Conservation (phyloP, 768 basidiomycete species). For the Chalciporus chontae region DNA sequence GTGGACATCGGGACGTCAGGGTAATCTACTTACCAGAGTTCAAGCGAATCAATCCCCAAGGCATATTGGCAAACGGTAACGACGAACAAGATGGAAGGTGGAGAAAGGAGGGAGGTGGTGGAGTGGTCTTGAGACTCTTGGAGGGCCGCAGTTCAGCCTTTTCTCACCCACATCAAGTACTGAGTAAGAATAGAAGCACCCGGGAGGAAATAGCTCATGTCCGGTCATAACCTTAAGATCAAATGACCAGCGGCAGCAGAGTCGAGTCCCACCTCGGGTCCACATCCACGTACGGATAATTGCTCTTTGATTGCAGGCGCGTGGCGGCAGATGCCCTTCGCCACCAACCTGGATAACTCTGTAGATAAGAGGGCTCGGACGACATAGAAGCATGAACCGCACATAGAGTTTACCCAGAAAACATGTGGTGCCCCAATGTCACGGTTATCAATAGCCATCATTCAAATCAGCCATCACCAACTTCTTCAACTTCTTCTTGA, state of each 20-base stretch:
- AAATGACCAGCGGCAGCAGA: not conserved
- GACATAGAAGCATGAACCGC: too few relatives aligned
- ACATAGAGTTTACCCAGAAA: not conserved
- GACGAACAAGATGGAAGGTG: not conserved
- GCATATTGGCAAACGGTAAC: conserved; percentile 37
- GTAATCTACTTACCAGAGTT: conserved; percentile 48
- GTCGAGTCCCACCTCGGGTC: not conserved
- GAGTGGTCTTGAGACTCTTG: not conserved
- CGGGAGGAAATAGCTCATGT: not conserved
- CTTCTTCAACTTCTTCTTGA: not conserved
- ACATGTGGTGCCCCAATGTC: not conserved
- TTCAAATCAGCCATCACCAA: not conserved
- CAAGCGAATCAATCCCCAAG: conserved; percentile 56
- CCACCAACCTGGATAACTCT: not conserved
- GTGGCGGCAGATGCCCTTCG: too few relatives aligned
- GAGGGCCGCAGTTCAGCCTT: not conserved
- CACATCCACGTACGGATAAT: too few relatives aligned
- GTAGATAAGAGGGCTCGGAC: not conserved
- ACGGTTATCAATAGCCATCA: not conserved
- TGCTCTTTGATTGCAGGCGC: too few relatives aligned
- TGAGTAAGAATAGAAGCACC: not conserved
- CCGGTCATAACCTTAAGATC: not conserved
- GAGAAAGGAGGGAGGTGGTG: not conserved
- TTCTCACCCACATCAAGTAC: not conserved
- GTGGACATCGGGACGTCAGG: not conserved